Evolutionary conservation across 2,329 filamentous ascomycete genomes (phyloP).

Genomic region (Talaromyces sp.): DNA sequence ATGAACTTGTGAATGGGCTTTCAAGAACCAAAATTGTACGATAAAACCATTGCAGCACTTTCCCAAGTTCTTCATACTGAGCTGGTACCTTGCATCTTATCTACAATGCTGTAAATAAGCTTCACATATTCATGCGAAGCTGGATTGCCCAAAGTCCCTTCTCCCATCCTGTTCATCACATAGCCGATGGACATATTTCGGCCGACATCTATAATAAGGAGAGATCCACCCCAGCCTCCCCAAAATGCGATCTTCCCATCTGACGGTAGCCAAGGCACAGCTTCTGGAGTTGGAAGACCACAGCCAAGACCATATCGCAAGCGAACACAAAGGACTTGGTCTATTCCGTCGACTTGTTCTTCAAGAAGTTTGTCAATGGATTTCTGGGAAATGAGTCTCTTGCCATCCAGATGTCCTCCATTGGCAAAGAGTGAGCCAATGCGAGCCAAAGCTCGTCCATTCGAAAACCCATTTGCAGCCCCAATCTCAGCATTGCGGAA

Average conservation of each 20-base stretch:
- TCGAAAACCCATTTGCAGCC: not conserved
- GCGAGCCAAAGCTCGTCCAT: not conserved
- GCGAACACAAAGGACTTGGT: not conserved
- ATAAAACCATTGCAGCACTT: too few relatives aligned
- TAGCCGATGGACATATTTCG: not conserved
- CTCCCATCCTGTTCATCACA: constrained; percentile 4
- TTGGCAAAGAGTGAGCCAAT: not conserved
- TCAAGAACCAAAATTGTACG: too few relatives aligned
- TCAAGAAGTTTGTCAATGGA: not conserved
- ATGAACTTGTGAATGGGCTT: too few relatives aligned
- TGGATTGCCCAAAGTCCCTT: not conserved
- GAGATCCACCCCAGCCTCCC: not conserved
- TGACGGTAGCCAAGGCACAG: not conserved
- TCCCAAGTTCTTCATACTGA: too few relatives aligned
- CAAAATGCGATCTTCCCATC: not conserved
- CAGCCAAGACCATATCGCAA: not conserved
- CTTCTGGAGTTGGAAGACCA: not conserved
- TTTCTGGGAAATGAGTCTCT: not conserved
- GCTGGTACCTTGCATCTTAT: not conserved
- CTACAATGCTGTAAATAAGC: not conserved
- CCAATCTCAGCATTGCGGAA: not conserved
- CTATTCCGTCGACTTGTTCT: not conserved
- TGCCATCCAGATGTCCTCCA: not conserved
- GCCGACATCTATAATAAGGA: not conserved
- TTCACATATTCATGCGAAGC: not conserved